These are phyloP conservation scores for Lithohypha guttulata DNA, from an alignment of 2,329 filamentous ascomycete species.

Conservation along the genomic window DNA sequence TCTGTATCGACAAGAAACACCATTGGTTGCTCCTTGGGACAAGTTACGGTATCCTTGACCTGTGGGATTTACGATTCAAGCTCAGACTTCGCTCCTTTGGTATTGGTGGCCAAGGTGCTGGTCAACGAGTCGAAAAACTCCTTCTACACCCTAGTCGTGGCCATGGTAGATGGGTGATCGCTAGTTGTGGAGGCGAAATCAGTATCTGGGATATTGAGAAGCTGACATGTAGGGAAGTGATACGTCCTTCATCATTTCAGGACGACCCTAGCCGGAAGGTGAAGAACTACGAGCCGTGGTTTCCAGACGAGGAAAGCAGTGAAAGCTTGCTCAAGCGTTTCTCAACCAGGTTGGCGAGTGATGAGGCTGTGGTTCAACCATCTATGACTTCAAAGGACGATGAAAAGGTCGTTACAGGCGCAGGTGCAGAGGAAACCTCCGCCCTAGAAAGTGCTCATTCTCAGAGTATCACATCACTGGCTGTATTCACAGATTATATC, in stretches of 20 bases:
- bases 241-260: slow-evolving; percentile 42
- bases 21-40: slow-evolving; percentile 91
- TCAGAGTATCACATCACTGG: slow-evolving; percentile 14
- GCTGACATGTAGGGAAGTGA: slow-evolving; percentile 76
- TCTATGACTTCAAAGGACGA: not conserved
- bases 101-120: slow-evolving; percentile 50
- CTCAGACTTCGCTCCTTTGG: slow-evolving; percentile 82
- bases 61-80: slow-evolving; percentile 96
- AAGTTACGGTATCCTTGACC: slow-evolving; percentile 78
- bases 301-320: slow-evolving; percentile 78
- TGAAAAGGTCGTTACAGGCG: not conserved
- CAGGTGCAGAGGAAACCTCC: not conserved
- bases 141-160: slow-evolving; percentile 67
- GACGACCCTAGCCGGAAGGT: slow-evolving; percentile 10
- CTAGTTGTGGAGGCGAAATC: slow-evolving; percentile 82
- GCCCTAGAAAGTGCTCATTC: not conserved
- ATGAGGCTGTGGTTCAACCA: slow-evolving; percentile 16
- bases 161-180: slow-evolving; percentile 73
- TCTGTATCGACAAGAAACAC: slow-evolving; percentile 73
- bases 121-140: slow-evolving; percentile 51
- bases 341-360: slow-evolving; percentile 41
- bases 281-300: slow-evolving; percentile 69
- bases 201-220: slow-evolving; percentile 95
- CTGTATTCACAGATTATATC: slow-evolving; percentile 54
- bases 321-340: slow-evolving; percentile 82